Percentiles rank a stretch among this genome's conserved stretches.
These are phyloP conservation scores for Cercospora berteroae DNA, from an alignment of 2,329 filamentous ascomycete species.

Conservation along the genomic window DNA sequence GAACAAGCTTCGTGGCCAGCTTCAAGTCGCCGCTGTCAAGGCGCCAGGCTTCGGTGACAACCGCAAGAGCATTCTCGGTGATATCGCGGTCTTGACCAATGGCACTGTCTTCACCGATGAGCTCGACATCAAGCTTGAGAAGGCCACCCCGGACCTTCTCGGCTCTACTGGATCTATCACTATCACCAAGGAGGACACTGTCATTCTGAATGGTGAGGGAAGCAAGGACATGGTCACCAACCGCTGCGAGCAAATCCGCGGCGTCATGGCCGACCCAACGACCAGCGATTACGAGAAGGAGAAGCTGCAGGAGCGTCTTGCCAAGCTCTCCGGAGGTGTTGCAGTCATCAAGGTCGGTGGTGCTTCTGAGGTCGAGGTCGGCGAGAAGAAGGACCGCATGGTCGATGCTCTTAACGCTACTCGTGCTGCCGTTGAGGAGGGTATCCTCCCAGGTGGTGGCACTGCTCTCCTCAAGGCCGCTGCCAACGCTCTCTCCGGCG, in stretches of 20 bases:
- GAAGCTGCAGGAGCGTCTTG: constrained; percentile 99
- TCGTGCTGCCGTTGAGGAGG: constrained; percentile 96
- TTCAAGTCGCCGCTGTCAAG: constrained; percentile 98
- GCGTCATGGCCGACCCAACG: constrained; percentile 87
- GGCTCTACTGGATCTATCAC: constrained; percentile 97
- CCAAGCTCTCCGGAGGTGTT: constrained; percentile 97
- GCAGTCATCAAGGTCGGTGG: constrained; percentile 99
- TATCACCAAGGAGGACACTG: constrained; percentile 99
- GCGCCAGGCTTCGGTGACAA: constrained; percentile 99
- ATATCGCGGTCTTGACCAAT: constrained; percentile 93
- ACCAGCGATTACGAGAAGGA: constrained; percentile 99
- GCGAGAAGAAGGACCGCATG: constrained; percentile 99
- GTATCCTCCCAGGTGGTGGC: constrained; percentile 97
- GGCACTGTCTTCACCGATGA: constrained; percentile 97
- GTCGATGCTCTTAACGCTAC: constrained; percentile 98
- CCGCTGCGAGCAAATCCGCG: constrained; percentile 98
- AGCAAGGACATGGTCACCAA: constrained; percentile 90
- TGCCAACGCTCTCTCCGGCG: constrained; percentile 74
- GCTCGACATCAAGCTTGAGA: constrained; percentile 98
- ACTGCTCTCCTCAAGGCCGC: constrained; percentile 97
- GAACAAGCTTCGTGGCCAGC: constrained; percentile 99
- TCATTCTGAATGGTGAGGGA: constrained; percentile 94
- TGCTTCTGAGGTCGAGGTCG: constrained; percentile 95
- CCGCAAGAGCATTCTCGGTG: constrained; percentile 98
- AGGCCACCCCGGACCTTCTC: constrained; percentile 92